Conservation (phyloP, 129 eudicot genomes). For the Chrysanthemum makinoi region DNA sequence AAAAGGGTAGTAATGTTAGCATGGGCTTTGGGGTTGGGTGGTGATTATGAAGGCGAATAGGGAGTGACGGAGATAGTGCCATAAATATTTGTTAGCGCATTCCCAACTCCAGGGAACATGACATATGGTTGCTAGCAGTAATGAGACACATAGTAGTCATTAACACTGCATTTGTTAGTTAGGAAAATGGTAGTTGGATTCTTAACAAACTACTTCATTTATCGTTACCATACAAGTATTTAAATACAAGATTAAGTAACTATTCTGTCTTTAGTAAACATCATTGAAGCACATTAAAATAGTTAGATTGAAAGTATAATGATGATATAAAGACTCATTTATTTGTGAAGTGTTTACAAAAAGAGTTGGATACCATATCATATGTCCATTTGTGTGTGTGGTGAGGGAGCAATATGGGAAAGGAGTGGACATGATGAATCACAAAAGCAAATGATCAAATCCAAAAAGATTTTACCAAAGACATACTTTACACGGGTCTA, state of each 20-base stretch:
- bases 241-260: no score
- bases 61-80: conserved; percentile 29
- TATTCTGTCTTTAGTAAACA: no score
- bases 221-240: no score
- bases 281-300: no score
- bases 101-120: no score
- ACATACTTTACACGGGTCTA: background rate
- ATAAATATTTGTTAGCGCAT: background rate
- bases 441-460: background rate
- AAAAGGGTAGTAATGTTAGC: background rate
- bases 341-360: background rate
- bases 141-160: no score
- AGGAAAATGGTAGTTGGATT: no score
- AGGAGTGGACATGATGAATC: conserved; percentile 5
- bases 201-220: no score
- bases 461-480: background rate
- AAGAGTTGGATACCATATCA: background rate
- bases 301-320: no score
- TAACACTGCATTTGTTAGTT: no score
- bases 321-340: no score
- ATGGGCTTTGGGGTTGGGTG: background rate
- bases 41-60: background rate
- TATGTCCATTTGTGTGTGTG: background rate
- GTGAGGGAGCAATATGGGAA: conserved; percentile 4
- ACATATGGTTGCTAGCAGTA: no score